Conservation (phyloP, 495 filamentous ascomycete genomes). For the Antarctomyces pellizariae region DNA sequence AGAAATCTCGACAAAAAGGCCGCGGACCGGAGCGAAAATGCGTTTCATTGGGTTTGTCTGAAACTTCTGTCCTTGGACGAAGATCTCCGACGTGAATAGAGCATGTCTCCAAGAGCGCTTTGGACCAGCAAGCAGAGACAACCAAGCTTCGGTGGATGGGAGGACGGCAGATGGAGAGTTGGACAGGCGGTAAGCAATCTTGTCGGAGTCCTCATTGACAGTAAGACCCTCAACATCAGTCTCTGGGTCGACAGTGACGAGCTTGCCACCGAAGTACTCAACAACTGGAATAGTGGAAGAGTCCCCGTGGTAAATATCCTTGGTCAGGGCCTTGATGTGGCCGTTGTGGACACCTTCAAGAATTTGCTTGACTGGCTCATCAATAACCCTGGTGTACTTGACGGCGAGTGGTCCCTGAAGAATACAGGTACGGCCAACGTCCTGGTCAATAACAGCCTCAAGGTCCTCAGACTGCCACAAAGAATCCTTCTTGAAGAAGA, state of each 20-base stretch:
- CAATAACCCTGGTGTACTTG: conserved; percentile 66
- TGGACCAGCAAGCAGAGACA: conserved; percentile 68
- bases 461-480: conserved; percentile 97
- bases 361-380: conserved; percentile 87
- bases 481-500: conserved; percentile 99
- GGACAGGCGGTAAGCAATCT: conserved; percentile 59
- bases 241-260: conserved; percentile 38
- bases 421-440: conserved; percentile 87
- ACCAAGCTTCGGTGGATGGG: conserved; percentile 62
- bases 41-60: conserved; percentile 89
- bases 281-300: conserved; percentile 54
- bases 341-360: conserved; percentile 69
- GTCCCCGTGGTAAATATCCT: conserved; percentile 58
- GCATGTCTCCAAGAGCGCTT: conserved; percentile 80
- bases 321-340: conserved; percentile 56
- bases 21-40: conserved; percentile 63
- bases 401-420: conserved; percentile 86
- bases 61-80: conserved; percentile 88
- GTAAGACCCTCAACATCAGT: conserved; percentile 56
- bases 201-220: conserved; percentile 45
- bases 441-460: conserved; percentile 82
- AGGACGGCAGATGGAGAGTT: conserved; percentile 39
- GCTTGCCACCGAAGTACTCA: conserved; percentile 85
- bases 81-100: conserved; percentile 88
- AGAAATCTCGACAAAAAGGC: conserved; percentile 72